These are phyloP conservation scores for Saturnispora quitensis DNA, from an alignment of 805 yeast species.

Conservation along the genomic window DNA sequence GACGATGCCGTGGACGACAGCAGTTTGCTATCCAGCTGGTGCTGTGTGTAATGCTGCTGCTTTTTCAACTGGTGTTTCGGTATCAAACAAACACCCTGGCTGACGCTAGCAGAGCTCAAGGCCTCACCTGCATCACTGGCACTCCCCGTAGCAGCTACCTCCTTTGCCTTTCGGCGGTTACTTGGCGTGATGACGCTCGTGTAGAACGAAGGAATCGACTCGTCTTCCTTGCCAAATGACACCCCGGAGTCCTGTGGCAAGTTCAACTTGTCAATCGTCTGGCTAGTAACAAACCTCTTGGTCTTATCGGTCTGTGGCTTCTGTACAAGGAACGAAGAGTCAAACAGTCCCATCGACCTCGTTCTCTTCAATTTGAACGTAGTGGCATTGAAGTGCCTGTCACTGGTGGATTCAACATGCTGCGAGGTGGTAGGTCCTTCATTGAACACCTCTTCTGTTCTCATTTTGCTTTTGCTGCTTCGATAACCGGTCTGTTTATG, in stretches of 20 bases:
- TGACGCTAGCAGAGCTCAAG: neutral
- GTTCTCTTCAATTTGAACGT: slow-evolving; percentile 74
- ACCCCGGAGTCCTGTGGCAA: slow-evolving; percentile 12
- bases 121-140: neutral
- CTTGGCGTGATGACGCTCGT: slow-evolving; percentile 2
- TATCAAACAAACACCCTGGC: slow-evolving; percentile 15
- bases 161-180: neutral
- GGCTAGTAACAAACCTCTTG: slow-evolving; percentile 58
- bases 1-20: neutral
- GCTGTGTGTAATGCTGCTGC: slow-evolving; percentile 11
- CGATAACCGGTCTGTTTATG: neutral
- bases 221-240: slow-evolving; percentile 41
- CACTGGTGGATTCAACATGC: slow-evolving; percentile 62
- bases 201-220: neutral
- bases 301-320: slow-evolving; percentile 1
- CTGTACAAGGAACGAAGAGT: neutral
- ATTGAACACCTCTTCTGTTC: slow-evolving; percentile 32
- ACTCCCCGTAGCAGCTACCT: slow-evolving; percentile 7
- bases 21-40: slow-evolving; percentile 13
- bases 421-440: slow-evolving; percentile 59
- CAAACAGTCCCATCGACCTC: slow-evolving; percentile 59
- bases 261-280: slow-evolving; percentile 77
- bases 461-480: slow-evolving; percentile 2
- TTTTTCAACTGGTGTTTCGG: slow-evolving; percentile 27
- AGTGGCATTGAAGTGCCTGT: slow-evolving; percentile 57